Percentiles rank a stretch among this genome's conserved stretches.
These are phyloP conservation scores for Psilocybe cyanescens DNA, from an alignment of 768 basidiomycete genomes.

Conservation along the genomic window DNA sequence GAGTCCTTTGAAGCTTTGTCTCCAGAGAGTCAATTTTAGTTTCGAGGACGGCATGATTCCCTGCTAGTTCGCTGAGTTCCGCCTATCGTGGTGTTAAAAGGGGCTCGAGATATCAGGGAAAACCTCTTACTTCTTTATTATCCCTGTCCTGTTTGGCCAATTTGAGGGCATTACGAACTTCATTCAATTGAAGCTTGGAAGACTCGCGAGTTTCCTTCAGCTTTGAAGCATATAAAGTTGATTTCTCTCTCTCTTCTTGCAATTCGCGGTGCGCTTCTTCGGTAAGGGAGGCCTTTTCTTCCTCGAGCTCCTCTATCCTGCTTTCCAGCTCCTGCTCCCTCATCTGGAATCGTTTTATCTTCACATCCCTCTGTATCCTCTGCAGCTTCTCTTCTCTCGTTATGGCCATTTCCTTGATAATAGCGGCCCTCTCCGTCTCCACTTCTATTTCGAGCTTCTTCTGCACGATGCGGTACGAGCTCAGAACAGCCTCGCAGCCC, in stretches of 20 bases:
- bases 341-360: conserved; percentile 69
- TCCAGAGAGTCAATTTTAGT: conserved; percentile 47
- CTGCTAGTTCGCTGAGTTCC: conserved; percentile 44
- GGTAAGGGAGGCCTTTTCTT: conserved; percentile 36
- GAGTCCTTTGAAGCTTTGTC: conserved; percentile 59
- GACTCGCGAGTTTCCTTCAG: conserved; percentile 38
- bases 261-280: conserved; percentile 55
- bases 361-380: conserved; percentile 65
- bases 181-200: neutral
- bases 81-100: conserved; percentile 30
- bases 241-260: conserved; percentile 41
- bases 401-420: conserved; percentile 57
- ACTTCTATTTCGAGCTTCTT: conserved; percentile 56
- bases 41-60: conserved; percentile 53
- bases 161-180: conserved; percentile 7
- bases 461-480: conserved; percentile 68
- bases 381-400: conserved; percentile 61
- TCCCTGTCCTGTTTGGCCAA: conserved; percentile 46
- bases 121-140: conserved; percentile 44
- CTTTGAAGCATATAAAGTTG: conserved; percentile 35
- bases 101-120: neutral
- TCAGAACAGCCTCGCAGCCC: conserved; percentile 64
- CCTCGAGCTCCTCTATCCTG: conserved; percentile 55
- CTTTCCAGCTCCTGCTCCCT: conserved; percentile 63
- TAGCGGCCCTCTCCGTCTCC: conserved; percentile 53